Percentiles rank a stretch among this genome's conserved stretches.
Evolutionary conservation across 345 rosid species (phyloP).

Genomic region (Sapria himalayana): DNA sequence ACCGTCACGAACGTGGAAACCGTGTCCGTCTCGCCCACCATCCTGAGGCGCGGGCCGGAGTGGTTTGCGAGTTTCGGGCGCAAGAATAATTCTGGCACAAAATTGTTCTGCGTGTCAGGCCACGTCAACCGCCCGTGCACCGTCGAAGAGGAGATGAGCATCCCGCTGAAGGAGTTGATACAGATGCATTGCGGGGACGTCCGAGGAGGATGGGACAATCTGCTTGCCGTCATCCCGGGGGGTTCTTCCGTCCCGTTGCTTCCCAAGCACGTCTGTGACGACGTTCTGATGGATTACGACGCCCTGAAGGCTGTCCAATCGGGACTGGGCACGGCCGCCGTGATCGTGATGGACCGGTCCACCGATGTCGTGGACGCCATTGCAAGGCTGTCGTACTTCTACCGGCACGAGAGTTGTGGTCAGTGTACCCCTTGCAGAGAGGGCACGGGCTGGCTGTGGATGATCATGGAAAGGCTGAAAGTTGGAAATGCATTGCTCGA

Average conservation of each 20-base stretch:
- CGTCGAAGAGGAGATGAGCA: slow-evolving; percentile 93
- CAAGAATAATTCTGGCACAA: slow-evolving; percentile 84
- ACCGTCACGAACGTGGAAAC: slow-evolving; percentile 96
- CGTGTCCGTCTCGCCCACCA: slow-evolving; percentile 91
- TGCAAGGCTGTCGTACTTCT: slow-evolving; percentile 89
- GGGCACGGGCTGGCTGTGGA: slow-evolving; percentile 98
- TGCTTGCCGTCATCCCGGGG: slow-evolving; percentile 86
- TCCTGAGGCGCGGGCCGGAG: slow-evolving; percentile 88
- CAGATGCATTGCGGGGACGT: slow-evolving; percentile 95
- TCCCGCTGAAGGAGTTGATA: slow-evolving; percentile 72
- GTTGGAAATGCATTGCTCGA: slow-evolving; percentile 90
- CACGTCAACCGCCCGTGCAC: slow-evolving; percentile 95
- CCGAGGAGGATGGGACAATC: slow-evolving; percentile 94
- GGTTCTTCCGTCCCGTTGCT: slow-evolving; percentile 87
- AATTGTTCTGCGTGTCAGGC: slow-evolving; percentile 66
- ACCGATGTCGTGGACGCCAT: slow-evolving; percentile 97
- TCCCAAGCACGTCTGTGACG: slow-evolving; percentile 71
- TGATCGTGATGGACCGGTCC: slow-evolving; percentile 95
- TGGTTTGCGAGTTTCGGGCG: slow-evolving; percentile 99
- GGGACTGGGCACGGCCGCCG: slow-evolving; percentile 91
- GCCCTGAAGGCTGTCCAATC: slow-evolving; percentile 93
- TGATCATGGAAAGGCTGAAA: slow-evolving; percentile 94
- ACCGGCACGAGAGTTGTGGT: slow-evolving; percentile 97
- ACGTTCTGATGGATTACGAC: slow-evolving; percentile 90
- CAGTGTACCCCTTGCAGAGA: slow-evolving; percentile 98